These are phyloP conservation scores for Corchorus capsularis DNA, from an alignment of 345 rosid species.

Conservation along the genomic window DNA sequence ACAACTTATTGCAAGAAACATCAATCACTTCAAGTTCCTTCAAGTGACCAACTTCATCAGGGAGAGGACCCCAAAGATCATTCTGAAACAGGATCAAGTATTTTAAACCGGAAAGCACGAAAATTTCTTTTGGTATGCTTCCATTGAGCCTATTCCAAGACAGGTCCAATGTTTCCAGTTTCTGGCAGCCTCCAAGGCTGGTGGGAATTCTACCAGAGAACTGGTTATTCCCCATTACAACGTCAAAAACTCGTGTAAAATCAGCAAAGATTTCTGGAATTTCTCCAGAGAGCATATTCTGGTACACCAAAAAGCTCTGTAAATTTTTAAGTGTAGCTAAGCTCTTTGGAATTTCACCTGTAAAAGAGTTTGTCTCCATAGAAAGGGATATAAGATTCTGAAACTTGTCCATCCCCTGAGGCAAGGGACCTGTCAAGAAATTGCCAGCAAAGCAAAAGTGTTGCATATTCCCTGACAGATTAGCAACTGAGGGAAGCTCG, in stretches of 20 bases:
- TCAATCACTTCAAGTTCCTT: neutral
- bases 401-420: conserved; percentile 13
- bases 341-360: conserved; percentile 12
- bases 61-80: conserved; percentile 5
- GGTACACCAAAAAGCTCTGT: neutral
- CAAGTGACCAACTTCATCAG: conserved; percentile 13
- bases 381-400: conserved; percentile 14
- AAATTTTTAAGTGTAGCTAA: neutral
- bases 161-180: neutral
- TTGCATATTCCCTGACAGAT: neutral
- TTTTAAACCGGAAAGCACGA: neutral
- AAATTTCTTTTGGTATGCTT: conserved; percentile 7
- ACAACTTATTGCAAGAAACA: conserved; percentile 11
- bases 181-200: neutral
- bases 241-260: neutral
- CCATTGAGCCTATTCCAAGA: conserved; percentile 21
- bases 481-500: conserved; percentile 20
- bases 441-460: neutral
- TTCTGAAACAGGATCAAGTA: conserved; percentile 12
- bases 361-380: neutral
- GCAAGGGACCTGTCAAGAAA: conserved; percentile 12
- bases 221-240: conserved; percentile 6
- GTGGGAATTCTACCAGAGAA: conserved; percentile 18
- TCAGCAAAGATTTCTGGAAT: conserved; percentile 19
- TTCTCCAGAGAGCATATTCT: conserved; percentile 8